A percentile compares a stretch with the other conserved stretches of the same genome.
Evolutionary conservation across 768 basidiomycete species (phyloP).

Genomic region (Boletus speciosus): DNA sequence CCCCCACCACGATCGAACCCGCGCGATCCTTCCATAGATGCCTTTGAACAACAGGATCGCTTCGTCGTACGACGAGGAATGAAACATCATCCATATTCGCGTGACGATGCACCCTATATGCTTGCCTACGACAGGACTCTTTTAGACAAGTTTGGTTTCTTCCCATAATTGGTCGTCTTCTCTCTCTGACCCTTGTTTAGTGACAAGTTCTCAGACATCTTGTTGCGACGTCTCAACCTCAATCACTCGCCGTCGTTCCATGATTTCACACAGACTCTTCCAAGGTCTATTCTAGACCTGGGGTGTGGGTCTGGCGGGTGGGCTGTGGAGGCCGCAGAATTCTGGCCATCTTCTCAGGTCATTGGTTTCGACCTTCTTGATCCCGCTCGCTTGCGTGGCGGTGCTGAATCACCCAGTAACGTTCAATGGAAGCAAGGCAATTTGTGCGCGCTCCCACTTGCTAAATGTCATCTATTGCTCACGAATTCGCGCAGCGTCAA

Average conservation of each 20-base stretch:
- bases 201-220: slow-evolving; percentile 52
- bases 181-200: slow-evolving; percentile 35
- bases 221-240: slow-evolving; percentile 55
- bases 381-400: slow-evolving; percentile 31
- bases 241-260: slow-evolving; percentile 60
- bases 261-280: slow-evolving; percentile 45
- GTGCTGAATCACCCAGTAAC: slow-evolving; percentile 35
- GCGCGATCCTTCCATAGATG: slow-evolving; percentile 12
- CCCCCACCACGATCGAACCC: neutral
- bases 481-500: slow-evolving; percentile 41
- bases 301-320: slow-evolving; percentile 75
- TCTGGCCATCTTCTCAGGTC: slow-evolving; percentile 60
- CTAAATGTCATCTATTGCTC: slow-evolving; percentile 1
- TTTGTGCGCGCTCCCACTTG: slow-evolving; percentile 48
- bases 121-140: slow-evolving; percentile 57
- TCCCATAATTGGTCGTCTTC: slow-evolving; percentile 2
- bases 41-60: slow-evolving; percentile 23
- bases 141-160: slow-evolving; percentile 52
- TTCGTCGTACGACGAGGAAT: slow-evolving; percentile 33
- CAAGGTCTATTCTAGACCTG: slow-evolving; percentile 61
- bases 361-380: slow-evolving; percentile 65
- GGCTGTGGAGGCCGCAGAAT: slow-evolving; percentile 56
- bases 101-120: slow-evolving; percentile 55
- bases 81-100: slow-evolving; percentile 53
- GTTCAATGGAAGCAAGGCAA: slow-evolving; percentile 58